Evolutionary conservation across 2,329 filamentous ascomycete genomes (phyloP).

Genomic region (Pestalotiopsis sp.): DNA sequence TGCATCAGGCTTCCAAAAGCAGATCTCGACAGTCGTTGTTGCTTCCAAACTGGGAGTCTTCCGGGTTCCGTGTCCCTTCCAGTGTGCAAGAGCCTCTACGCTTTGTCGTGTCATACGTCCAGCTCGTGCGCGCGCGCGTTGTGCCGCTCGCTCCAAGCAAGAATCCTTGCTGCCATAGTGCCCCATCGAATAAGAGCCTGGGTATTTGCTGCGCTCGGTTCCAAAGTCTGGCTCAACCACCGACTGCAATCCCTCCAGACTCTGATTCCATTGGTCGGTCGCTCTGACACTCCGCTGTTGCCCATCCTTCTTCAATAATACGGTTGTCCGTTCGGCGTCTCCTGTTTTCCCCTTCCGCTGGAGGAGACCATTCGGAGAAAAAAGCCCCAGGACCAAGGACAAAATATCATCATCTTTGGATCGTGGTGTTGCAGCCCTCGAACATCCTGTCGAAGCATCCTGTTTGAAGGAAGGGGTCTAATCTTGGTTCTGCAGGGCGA

Average conservation of each 20-base stretch:
- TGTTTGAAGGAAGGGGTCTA: not conserved
- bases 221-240: slow-evolving; percentile 27
- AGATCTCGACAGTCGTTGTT: slow-evolving; percentile 22
- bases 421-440: not conserved
- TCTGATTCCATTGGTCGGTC: slow-evolving; percentile 29
- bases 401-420: not conserved
- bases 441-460: slow-evolving; percentile 1
- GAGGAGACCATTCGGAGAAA: not conserved
- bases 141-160: slow-evolving; percentile 19
- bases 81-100: slow-evolving; percentile 26
- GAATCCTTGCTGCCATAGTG: slow-evolving; percentile 22
- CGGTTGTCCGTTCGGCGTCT: not conserved
- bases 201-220: slow-evolving; percentile 23
- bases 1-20: slow-evolving; percentile 23
- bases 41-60: slow-evolving; percentile 22
- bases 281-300: slow-evolving; percentile 26
- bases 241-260: slow-evolving; percentile 18
- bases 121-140: slow-evolving; percentile 15
- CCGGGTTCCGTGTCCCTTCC: slow-evolving; percentile 23
- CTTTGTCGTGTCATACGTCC: slow-evolving; percentile 24
- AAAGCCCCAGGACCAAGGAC: not conserved
- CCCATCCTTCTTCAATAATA: not conserved
- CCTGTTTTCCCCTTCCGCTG: slow-evolving; percentile 19
- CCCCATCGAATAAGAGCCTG: slow-evolving; percentile 27
- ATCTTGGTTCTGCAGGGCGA: slow-evolving; percentile 3